Base-by-base conservation (phyloP, 306 rosid genomes). In the Prunus davidiana region DNA sequence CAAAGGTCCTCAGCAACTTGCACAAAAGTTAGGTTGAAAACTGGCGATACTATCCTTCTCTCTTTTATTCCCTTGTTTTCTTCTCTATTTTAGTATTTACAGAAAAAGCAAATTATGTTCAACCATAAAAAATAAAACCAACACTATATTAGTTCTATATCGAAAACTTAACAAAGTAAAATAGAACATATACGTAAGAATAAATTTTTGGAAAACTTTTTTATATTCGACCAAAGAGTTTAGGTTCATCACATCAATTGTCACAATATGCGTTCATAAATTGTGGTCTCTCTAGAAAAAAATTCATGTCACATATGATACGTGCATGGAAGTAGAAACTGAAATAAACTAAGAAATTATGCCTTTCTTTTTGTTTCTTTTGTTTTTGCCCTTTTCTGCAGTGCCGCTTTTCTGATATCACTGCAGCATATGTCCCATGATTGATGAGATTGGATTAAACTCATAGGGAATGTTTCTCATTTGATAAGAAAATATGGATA, bases 1-100 rank as follows among this genome's bases (percentile, higher is more conserved):
- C 51, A 58, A 73, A 60, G 73, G 60, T 41, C 79, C 74, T 8
- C 14, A 67, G 51, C 81, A 84, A 87, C 75, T 79, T 65, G 80
- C 84, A 72, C 41, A 46, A 22, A 76, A 78, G 67, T 69, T 4
- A 43, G 18, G 60, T 67, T 43, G 41, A 19, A 45, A 65, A 13
- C 19, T 4, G 27, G 34, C 27, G 38, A 27, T 76, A 24, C 69
- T 68, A 20, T 15, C n/a, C 45, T 56, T 50, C 58, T 19, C 19
- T 32, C 43, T 22, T 47, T 62, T 47, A 55, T 46, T 65, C 11
- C 14, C 64, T 34, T 3, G 24, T 64, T 69, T 67, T 54, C 50
- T 51, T 73, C 61, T 10, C 25, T 64, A 2, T 16, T 50, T 51
- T 24, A 16, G 50, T 14, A 49, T 18, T 12, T 28, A n/a, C n/a